Evolutionary conservation across 1,284 basidiomycete genomes (phyloP), one percentile per base, ranked within the genome.

Genomic region (Neolentinus lepideus): DNA sequence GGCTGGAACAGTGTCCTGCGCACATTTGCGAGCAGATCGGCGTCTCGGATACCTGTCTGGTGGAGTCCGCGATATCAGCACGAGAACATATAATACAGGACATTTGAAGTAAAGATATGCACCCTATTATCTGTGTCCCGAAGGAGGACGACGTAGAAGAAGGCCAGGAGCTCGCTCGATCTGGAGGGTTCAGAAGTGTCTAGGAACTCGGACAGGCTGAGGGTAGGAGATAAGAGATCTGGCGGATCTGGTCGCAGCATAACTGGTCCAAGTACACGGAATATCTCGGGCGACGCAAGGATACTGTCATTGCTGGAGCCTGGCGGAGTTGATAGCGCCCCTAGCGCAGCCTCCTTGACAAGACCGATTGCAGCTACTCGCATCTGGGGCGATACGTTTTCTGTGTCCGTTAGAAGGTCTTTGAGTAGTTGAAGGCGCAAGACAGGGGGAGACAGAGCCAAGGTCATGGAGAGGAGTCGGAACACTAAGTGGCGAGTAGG

Each of bases 331-430:
- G 57, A 36, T 9, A 88, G 67, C 1, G 74, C 79, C 53, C 82
- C 75, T 3, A 90, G 66, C 1, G 84, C 69, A 0, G 80, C 78
- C 54, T 88, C 85, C 64, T 85, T 88, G 2, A 88, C 72, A 3
- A 90, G 70, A 0, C 83, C 82, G 1, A 90, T 73, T 0, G 83
- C 78, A 0, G 87, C 84, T 0, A 81, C 77, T 9, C 81, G 75
- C 75, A 90, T 84, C 61, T 84, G 83, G 0, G 81, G 81, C 51
- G 79, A 77, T 16, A 76, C 69, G 8, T 66, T 64, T 52, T 78
- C 71, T 16, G 61, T 57, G 8, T 71, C 70, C 1, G 77, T 72
- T 29, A 88, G 71, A 24, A 75, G 61, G 35, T 80, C 80, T 6
- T 71, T 66, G 2, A 90, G 72, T 8, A 84, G 68, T 31, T 78